Conservation (phyloP, 1,139 yeast species). For the Hansenula lynferdii region DNA sequence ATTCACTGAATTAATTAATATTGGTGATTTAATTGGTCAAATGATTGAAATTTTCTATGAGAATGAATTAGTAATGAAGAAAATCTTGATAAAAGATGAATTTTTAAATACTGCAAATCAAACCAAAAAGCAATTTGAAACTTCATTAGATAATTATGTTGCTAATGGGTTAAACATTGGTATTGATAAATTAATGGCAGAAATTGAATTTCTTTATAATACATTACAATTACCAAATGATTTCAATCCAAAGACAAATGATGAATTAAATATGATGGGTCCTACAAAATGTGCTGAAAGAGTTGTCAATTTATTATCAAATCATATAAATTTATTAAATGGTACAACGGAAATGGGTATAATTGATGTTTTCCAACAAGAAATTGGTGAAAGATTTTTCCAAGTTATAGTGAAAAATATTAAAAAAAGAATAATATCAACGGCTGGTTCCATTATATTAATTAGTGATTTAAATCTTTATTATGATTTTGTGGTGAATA, state of each 20-base stretch:
- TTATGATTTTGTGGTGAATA: slow-evolving; percentile 60
- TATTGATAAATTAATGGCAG: slow-evolving; percentile 79
- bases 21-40: slow-evolving; percentile 89
- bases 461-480: slow-evolving; percentile 72
- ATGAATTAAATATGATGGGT: slow-evolving; percentile 29
- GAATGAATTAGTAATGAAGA: slow-evolving; percentile 66
- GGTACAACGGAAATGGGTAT: slow-evolving; percentile 88
- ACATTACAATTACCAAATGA: slow-evolving; percentile 51
- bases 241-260: slow-evolving; percentile 35
- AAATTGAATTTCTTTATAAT: slow-evolving; percentile 52
- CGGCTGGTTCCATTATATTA: slow-evolving; percentile 76
- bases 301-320: slow-evolving; percentile 56
- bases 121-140: slow-evolving; percentile 75
- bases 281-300: slow-evolving; percentile 69
- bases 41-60: slow-evolving; percentile 90
- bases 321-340: slow-evolving; percentile 70
- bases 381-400: slow-evolving; percentile 84
- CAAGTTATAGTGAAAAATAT: slow-evolving; percentile 70
- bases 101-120: slow-evolving; percentile 78
- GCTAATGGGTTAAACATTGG: slow-evolving; percentile 93
- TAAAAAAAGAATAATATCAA: slow-evolving; percentile 64
- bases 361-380: slow-evolving; percentile 90
- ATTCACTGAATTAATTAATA: slow-evolving; percentile 85
- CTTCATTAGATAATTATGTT: slow-evolving; percentile 77
- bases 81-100: slow-evolving; percentile 66